These are phyloP conservation scores for Monilinia fructicola DNA, from an alignment of 2,329 filamentous ascomycete species.

Conservation along the genomic window DNA sequence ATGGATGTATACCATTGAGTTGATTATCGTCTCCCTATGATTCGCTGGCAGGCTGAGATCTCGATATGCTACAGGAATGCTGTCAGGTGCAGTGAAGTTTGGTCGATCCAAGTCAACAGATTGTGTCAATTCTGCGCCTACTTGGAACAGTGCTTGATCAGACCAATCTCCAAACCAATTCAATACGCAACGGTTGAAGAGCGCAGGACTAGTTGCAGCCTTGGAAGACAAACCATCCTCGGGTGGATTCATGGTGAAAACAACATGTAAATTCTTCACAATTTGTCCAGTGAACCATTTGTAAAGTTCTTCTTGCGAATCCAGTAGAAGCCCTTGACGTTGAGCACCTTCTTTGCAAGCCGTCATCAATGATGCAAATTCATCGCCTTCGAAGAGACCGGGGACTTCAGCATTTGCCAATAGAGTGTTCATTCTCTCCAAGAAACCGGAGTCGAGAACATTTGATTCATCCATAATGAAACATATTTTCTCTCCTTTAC, in stretches of 20 bases:
- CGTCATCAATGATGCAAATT: conserved; percentile 97
- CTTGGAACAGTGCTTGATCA: conserved; percentile 97
- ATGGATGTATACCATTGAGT: conserved; percentile 98
- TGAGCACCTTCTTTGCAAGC: conserved; percentile 98
- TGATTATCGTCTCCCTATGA: conserved; percentile 89
- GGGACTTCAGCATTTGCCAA: conserved; percentile 99
- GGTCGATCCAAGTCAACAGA: conserved; percentile 92
- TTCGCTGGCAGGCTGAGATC: conserved; percentile 80
- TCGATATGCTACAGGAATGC: conserved; percentile 88
- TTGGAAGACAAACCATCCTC: conserved; percentile 93
- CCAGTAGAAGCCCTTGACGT: conserved; percentile 87
- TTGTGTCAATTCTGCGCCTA: conserved; percentile 90
- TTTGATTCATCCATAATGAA: conserved; percentile 99
- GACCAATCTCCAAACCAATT: conserved; percentile 99
- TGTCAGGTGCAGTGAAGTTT: conserved; percentile 83
- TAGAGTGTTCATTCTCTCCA: conserved; percentile 98
- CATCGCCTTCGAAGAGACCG: conserved; percentile 97
- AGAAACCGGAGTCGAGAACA: conserved; percentile 95
- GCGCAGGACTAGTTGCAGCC: conserved; percentile 91
- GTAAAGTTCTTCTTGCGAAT: conserved; percentile 99
- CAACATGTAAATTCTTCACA: conserved; percentile 96
- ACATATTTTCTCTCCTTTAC: conserved; percentile 98
- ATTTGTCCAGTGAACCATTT: conserved; percentile 99
- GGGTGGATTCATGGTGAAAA: conserved; percentile 99
- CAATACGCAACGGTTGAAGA: conserved; percentile 99